A percentile compares a stretch with the other conserved stretches of the same genome.
phyloP scores from a whole-genome alignment of 2,329 filamentous ascomycete species.

The Aspergillus terreus region DNA sequence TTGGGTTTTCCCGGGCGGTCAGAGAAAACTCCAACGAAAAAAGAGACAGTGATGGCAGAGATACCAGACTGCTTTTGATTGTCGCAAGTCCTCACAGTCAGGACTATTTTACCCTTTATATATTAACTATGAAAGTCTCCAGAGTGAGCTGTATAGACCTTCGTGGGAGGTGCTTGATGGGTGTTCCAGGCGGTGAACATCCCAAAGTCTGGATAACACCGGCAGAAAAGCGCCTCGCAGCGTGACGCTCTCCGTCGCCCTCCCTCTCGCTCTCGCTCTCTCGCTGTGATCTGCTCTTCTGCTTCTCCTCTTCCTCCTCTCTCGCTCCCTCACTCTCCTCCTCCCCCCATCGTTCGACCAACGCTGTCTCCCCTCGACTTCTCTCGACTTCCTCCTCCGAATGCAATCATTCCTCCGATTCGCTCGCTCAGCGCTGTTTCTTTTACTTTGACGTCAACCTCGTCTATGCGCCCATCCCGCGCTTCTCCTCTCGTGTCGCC shows the following conservation, averaged over 20 bases:
- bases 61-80: neutral
- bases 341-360: conserved; percentile 14
- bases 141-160: no score
- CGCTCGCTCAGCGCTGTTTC: conserved; percentile 10
- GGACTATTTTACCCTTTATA: neutral
- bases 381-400: conserved; percentile 3
- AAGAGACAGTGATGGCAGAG: neutral
- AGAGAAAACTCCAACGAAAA: neutral
- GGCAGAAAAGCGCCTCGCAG: conserved; percentile 15
- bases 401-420: conserved; percentile 2
- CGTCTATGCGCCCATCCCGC: conserved; percentile 31
- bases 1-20: neutral
- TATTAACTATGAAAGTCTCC: no score
- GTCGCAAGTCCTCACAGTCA: neutral
- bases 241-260: conserved; percentile 7
- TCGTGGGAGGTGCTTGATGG: neutral
- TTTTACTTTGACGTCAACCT: conserved; percentile 14
- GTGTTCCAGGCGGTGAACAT: conserved; percentile 4
- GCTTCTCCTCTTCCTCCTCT: conserved; percentile 1
- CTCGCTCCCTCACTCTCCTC: conserved; percentile 5
- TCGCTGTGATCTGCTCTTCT: conserved; percentile 4
- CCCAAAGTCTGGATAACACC: conserved; percentile 4
- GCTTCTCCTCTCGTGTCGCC: conserved; percentile 30
- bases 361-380: conserved; percentile 9
- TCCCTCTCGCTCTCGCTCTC: conserved; percentile 3